Conservation (phyloP, 2,329 filamentous ascomycete genomes). For the Tricladium varicosporioides region DNA sequence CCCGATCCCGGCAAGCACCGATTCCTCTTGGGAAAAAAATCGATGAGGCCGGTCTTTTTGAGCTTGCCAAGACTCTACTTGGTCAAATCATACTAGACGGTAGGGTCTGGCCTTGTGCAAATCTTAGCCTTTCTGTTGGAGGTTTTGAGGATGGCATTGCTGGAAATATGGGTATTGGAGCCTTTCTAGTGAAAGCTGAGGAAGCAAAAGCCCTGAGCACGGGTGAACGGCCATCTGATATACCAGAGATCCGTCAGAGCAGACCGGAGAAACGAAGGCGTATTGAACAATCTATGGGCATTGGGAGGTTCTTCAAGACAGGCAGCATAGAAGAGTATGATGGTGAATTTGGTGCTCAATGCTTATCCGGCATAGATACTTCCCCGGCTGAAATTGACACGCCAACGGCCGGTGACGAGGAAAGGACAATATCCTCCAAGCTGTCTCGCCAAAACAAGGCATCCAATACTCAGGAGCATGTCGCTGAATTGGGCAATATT, state of each 20-base stretch:
- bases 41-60: slow-evolving; percentile 70
- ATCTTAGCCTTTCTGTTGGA: slow-evolving; percentile 83
- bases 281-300: slow-evolving; percentile 25
- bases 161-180: slow-evolving; percentile 81
- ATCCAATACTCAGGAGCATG: slow-evolving; percentile 27
- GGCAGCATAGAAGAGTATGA: slow-evolving; percentile 30
- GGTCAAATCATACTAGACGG: slow-evolving; percentile 77
- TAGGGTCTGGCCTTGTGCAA: slow-evolving; percentile 84
- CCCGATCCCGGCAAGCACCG: slow-evolving; percentile 69
- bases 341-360: slow-evolving; percentile 30
- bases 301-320: slow-evolving; percentile 33
- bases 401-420: slow-evolving; percentile 7
- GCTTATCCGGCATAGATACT: slow-evolving; percentile 16
- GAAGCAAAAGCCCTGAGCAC: slow-evolving; percentile 55
- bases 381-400: slow-evolving; percentile 16
- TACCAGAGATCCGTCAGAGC: slow-evolving; percentile 17
- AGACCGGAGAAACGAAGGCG: slow-evolving; percentile 34
- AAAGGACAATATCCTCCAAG: slow-evolving; percentile 13
- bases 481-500: slow-evolving; percentile 17
- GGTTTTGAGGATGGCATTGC: slow-evolving; percentile 86
- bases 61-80: slow-evolving; percentile 73
- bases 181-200: slow-evolving; percentile 77
- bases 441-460: slow-evolving; percentile 27
- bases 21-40: slow-evolving; percentile 76
- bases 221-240: slow-evolving; percentile 19